Evolutionary conservation across 768 basidiomycete genomes (phyloP).

Genomic region (Kwoniella botswanensis): DNA sequence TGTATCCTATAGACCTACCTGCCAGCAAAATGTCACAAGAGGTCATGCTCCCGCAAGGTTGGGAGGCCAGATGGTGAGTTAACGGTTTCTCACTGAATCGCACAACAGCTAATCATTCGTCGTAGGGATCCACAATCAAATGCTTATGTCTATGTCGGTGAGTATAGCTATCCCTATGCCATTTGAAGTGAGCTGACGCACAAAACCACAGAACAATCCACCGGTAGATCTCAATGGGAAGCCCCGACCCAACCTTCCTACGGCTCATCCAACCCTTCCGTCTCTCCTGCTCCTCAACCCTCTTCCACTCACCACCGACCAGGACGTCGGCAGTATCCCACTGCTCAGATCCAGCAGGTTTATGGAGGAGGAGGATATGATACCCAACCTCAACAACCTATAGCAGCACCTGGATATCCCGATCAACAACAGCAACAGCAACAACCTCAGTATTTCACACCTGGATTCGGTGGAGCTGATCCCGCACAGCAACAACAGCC

Average conservation of each 20-base stretch:
- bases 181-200: constrained; percentile 1
- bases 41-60: constrained; percentile 76
- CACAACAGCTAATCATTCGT: constrained; percentile 23
- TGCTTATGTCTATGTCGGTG: constrained; percentile 87
- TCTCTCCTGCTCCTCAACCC: constrained; percentile 48
- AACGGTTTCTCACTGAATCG: not conserved
- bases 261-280: constrained; percentile 36
- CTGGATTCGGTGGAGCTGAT: constrained; percentile 35
- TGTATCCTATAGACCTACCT: not conserved
- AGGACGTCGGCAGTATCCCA: constrained; percentile 85
- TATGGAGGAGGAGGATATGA: constrained; percentile 61
- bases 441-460: constrained; percentile 52
- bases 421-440: constrained; percentile 21
- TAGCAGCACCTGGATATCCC: constrained; percentile 25
- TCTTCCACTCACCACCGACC: constrained; percentile 64
- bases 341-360: constrained; percentile 76
- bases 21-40: constrained; percentile 21
- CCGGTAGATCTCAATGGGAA: constrained; percentile 83
- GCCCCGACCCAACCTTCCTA: constrained; percentile 64
- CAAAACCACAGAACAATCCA: constrained; percentile 70
- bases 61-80: constrained; percentile 87
- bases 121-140: constrained; percentile 78
- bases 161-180: constrained; percentile 49
- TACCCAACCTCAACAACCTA: constrained; percentile 61
- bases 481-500: constrained; percentile 31